Base-by-base conservation (phyloP, 495 filamentous ascomycete genomes). In the Delitschia confertaspora region DNA sequence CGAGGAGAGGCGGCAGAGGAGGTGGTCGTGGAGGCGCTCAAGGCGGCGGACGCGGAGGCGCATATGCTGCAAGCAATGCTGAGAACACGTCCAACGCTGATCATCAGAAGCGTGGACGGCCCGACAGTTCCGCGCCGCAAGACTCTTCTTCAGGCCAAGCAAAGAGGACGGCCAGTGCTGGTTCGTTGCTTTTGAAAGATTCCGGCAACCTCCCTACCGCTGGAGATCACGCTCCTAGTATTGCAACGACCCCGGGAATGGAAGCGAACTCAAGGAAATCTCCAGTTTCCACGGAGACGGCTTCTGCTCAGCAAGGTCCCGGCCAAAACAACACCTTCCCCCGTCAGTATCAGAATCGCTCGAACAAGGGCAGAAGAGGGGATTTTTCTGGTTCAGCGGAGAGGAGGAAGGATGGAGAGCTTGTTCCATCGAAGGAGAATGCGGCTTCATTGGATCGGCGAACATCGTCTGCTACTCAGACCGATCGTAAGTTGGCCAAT, bases 21-120 rank as follows among this genome's bases (percentile, higher is more conserved):
- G 56, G 71, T n/a, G 62, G 63, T 17, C 66, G 69, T 44, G 72
- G 71, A 32, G 74, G 77, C 10, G 71, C 82, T 60, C 78, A 73
- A 25, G 73, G 74, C 23, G 68, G 68, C 47, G 72, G 71, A 25
- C 60, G 71, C 33, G 72, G 66, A 42, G 72, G 66, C 14, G 62
- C 66, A 38, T 71, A 68, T 40, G 60, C 60, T 26, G 55, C 36
- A 24, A 31, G 45, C 26, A 4, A 14, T 27, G 9, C 43, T 30
- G 49, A 57, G n/a, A 55, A 51, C 20, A 3, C 43, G 18, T 21
- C 48, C 14, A 57, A 49, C 20, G 49, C 45, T 9, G 53, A 57
- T 23, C 51, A 57, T 33, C 46, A 48, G 19, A 62, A 60, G 27
- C 52, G 59, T 45, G 50, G 57, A 13, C 49, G 65, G 32, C 31